phyloP scores from a whole-genome alignment of 129 eudicot genomes.

The Sambucus nigra region DNA sequence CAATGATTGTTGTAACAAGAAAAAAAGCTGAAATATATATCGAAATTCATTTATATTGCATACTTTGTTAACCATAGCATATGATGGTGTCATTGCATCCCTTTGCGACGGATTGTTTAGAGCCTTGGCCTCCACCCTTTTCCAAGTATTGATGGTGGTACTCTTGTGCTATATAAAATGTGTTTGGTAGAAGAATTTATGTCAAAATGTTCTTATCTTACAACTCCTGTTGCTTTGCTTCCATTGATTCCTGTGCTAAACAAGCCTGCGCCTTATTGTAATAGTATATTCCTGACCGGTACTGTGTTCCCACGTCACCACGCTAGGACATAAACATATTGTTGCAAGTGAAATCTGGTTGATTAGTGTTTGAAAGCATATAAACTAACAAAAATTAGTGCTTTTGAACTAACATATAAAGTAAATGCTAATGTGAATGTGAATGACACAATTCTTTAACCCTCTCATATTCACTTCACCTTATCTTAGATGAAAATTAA shows the following conservation, averaged over 20 bases:
- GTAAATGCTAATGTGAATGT: too few species aligned
- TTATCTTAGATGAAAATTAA: too few species aligned
- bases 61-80: slow-evolving; percentile 61
- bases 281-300: slow-evolving; percentile 87
- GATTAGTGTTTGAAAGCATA: neutral
- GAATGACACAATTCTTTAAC: too few species aligned
- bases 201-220: slow-evolving; percentile 45
- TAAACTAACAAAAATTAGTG: too few species aligned
- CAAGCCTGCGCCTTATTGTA: slow-evolving; percentile 58
- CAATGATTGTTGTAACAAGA: neutral
- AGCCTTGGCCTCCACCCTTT: slow-evolving; percentile 58
- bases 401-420: too few species aligned
- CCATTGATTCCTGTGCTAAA: slow-evolving; percentile 54
- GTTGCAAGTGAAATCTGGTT: neutral
- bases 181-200: slow-evolving; percentile 84
- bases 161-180: slow-evolving; percentile 79
- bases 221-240: slow-evolving; percentile 40
- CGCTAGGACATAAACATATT: slow-evolving; percentile 27
- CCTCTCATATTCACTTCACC: too few species aligned
- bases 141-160: slow-evolving; percentile 91
- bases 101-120: slow-evolving; percentile 67
- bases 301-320: slow-evolving; percentile 79
- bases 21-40: neutral
- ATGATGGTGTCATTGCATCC: slow-evolving; percentile 83
- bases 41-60: neutral